phyloP scores from a whole-genome alignment of 441 rosid genomes.

The Daphne laureola region DNA sequence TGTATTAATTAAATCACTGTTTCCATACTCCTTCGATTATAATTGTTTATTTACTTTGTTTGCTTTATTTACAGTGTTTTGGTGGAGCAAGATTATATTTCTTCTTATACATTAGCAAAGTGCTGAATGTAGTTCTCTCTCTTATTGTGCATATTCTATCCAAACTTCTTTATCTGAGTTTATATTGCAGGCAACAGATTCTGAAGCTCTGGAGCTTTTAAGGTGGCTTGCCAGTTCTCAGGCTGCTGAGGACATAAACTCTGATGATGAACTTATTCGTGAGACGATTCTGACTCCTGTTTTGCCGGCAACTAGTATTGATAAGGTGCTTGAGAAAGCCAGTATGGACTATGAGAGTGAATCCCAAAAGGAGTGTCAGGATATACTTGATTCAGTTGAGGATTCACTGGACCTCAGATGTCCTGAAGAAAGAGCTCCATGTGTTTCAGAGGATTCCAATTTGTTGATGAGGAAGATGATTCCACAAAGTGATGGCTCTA shows the following conservation, averaged over 20 bases:
- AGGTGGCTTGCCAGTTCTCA: slow-evolving; percentile 95
- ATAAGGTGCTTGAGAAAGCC: slow-evolving; percentile 77
- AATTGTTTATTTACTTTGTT: not conserved
- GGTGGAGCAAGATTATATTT: not conserved
- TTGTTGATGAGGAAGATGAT: slow-evolving; percentile 33
- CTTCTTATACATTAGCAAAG: not conserved
- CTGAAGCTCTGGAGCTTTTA: slow-evolving; percentile 74
- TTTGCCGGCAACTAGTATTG: slow-evolving; percentile 57
- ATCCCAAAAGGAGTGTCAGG: slow-evolving; percentile 94
- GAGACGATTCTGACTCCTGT: slow-evolving; percentile 81
- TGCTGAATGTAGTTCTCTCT: slow-evolving; percentile 9
- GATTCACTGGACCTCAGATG: slow-evolving; percentile 36
- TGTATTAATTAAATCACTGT: too few relatives aligned
- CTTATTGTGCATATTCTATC: slow-evolving; percentile 3
- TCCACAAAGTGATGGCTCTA: slow-evolving; percentile 43
- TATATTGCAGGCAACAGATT: slow-evolving; percentile 43
- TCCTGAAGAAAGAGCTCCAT: slow-evolving; percentile 32
- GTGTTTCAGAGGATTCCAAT: slow-evolving; percentile 20
- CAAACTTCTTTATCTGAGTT: slow-evolving; percentile 5
- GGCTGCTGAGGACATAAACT: slow-evolving; percentile 86
- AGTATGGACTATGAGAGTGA: slow-evolving; percentile 69
- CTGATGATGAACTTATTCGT: slow-evolving; percentile 89
- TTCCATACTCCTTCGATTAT: not conserved
- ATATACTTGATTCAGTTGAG: slow-evolving; percentile 88
- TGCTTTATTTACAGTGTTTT: not conserved